Conservation (phyloP, 306 rosid genomes). For the barrel medic (Medicago truncatula) region DNA sequence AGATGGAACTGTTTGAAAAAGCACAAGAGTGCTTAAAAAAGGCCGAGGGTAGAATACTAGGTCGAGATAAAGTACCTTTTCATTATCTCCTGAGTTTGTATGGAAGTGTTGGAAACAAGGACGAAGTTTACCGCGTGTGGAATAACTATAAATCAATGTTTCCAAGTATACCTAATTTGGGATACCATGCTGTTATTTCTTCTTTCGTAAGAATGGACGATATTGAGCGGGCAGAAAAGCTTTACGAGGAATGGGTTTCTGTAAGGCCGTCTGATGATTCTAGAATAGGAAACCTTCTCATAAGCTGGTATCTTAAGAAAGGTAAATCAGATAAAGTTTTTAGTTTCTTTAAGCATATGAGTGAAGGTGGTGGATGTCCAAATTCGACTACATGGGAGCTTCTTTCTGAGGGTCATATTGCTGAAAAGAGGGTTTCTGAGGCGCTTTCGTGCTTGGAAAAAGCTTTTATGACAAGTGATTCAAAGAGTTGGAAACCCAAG, state of each 20-base stretch:
- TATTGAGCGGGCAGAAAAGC: conserved; percentile 74
- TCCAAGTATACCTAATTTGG: conserved; percentile 83
- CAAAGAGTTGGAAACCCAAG: conserved; percentile 82
- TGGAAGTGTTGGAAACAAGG: conserved; percentile 77
- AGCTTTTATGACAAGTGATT: conserved; percentile 64
- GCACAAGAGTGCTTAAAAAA: conserved; percentile 83
- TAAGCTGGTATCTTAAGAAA: conserved; percentile 60
- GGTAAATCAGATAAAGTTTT: conserved; percentile 63
- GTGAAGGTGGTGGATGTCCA: conserved; percentile 69
- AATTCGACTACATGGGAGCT: conserved; percentile 90
- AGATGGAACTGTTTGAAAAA: conserved; percentile 70
- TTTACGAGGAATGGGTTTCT: conserved; percentile 79
- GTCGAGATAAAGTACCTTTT: conserved; percentile 84
- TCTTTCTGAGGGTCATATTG: conserved; percentile 70
- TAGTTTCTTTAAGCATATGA: conserved; percentile 62
- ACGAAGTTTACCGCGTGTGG: conserved; percentile 89
- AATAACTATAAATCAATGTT: conserved; percentile 67
- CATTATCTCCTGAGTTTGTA: conserved; percentile 90
- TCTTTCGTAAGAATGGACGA: conserved; percentile 79
- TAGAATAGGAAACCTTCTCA: conserved; percentile 77
- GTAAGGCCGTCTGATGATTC: conserved; percentile 75
- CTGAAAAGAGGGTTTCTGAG: conserved; percentile 56
- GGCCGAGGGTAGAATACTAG: conserved; percentile 77
- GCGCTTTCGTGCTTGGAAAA: conserved; percentile 77
- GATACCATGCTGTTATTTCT: conserved; percentile 81